A percentile compares a stretch with the other conserved stretches of the same genome.
phyloP scores from a whole-genome alignment of 345 rosid genomes.

The Eucalyptus dawsonii region DNA sequence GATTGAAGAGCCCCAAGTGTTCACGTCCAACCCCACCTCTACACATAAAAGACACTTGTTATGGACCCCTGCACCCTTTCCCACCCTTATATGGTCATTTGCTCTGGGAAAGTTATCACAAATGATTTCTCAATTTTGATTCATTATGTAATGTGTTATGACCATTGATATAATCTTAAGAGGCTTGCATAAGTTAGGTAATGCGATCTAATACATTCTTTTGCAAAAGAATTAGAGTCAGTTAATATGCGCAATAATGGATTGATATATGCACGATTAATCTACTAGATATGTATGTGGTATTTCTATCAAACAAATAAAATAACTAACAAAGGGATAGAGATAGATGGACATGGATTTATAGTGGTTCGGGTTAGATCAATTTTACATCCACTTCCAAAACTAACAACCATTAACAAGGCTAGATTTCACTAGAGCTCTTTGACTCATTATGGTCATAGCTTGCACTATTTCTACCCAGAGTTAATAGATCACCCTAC shows the following conservation, averaged over 20 bases:
- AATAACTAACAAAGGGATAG: not conserved
- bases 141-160: not conserved
- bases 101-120: fast-evolving
- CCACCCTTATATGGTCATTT: not conserved
- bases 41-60: not conserved
- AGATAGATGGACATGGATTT: not conserved
- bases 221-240: not conserved
- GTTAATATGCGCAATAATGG: too few relatives aligned
- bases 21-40: not conserved
- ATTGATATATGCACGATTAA: too few relatives aligned
- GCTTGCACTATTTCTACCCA: not conserved
- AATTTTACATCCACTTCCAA: too few relatives aligned
- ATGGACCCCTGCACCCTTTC: not conserved
- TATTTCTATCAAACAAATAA: not conserved
- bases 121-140: not conserved
- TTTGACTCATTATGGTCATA: not conserved
- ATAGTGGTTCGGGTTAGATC: too few relatives aligned
- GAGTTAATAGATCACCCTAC: fast-evolving
- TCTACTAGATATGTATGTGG: not conserved
- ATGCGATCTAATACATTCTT: too few relatives aligned
- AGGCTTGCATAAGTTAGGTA: not conserved
- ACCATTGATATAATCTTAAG: fast-evolving
- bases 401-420: too few relatives aligned
- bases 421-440: not conserved
- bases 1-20: fast-evolving